Conservation (phyloP, 345 rosid species). For the Eucalyptus brandiana region DNA sequence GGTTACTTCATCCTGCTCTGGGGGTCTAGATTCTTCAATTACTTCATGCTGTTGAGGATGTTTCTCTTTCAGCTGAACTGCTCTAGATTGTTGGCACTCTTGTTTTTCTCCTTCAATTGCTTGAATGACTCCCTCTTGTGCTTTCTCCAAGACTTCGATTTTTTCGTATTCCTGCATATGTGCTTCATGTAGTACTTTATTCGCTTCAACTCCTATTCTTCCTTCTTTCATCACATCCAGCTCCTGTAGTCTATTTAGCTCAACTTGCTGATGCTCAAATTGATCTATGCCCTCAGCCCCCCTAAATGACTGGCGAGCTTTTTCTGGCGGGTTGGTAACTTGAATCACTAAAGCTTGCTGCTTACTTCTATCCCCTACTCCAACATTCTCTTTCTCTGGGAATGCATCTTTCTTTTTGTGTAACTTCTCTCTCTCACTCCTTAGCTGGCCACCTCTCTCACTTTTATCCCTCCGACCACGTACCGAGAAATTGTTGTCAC, state of each 20-base stretch:
- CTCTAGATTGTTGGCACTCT: not conserved
- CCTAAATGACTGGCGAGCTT: not conserved
- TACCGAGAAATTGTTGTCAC: not conserved
- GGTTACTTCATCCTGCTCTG: not conserved
- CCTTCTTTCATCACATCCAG: not conserved
- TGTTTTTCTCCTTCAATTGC: not conserved
- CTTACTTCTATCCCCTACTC: not conserved
- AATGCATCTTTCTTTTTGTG: not conserved
- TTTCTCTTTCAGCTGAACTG: not conserved
- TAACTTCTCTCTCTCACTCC: not conserved
- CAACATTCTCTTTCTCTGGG: not conserved
- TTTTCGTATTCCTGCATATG: not conserved
- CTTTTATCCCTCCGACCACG: not conserved
- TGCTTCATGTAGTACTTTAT: not conserved
- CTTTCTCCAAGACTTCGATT: not conserved
- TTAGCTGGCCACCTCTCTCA: not conserved
- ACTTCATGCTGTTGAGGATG: not conserved
- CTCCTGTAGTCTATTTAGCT: not conserved
- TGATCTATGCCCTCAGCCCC: not conserved
- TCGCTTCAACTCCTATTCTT: not conserved
- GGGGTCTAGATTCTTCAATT: not conserved
- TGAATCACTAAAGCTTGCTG: not conserved
- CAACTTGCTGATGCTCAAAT: not conserved
- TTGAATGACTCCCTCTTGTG: not conserved
- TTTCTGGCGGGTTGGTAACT: not conserved